Conservation (phyloP, 2,329 filamentous ascomycete genomes). For the Claviceps arundinis region DNA sequence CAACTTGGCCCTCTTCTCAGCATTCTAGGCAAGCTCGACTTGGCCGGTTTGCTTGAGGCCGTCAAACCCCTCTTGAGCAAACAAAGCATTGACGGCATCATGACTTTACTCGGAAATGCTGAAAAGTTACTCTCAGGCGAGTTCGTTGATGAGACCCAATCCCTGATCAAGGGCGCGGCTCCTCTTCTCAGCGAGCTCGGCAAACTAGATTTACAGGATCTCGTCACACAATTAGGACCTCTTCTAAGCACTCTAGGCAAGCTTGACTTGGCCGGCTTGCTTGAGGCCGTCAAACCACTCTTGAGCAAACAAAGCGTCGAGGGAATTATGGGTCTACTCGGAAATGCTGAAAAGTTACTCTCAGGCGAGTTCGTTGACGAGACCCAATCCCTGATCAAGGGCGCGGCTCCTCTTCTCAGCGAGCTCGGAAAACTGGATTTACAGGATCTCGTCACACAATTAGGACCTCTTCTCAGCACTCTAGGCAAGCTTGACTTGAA, state of each 20-base stretch:
- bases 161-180: constrained; percentile 20
- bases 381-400: constrained; percentile 18
- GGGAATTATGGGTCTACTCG: no score
- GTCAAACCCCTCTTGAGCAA: no score
- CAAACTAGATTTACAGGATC: constrained; percentile 12
- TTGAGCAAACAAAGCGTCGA: no score
- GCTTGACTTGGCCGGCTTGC: constrained; percentile 14
- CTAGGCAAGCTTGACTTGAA: constrained; percentile 20
- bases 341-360: no score
- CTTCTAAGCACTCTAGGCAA: constrained; percentile 18
- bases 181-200: constrained; percentile 12
- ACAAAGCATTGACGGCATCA: no score
- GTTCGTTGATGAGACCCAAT: constrained; percentile 14
- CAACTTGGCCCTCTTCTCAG: constrained; percentile 18
- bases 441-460: constrained; percentile 13
- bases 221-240: constrained; percentile 17
- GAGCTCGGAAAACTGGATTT: constrained; percentile 12
- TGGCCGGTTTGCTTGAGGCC: constrained; percentile 2
- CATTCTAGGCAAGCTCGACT: constrained; percentile 19
- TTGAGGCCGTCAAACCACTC: no score
- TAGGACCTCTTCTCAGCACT: constrained; percentile 18
- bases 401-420: constrained; percentile 18
- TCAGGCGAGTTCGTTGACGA: constrained; percentile 9
- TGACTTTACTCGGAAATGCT: no score
- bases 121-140: no score